phyloP scores from a whole-genome alignment of 805 yeast genomes.

The Metschnikowia koreensis region DNA sequence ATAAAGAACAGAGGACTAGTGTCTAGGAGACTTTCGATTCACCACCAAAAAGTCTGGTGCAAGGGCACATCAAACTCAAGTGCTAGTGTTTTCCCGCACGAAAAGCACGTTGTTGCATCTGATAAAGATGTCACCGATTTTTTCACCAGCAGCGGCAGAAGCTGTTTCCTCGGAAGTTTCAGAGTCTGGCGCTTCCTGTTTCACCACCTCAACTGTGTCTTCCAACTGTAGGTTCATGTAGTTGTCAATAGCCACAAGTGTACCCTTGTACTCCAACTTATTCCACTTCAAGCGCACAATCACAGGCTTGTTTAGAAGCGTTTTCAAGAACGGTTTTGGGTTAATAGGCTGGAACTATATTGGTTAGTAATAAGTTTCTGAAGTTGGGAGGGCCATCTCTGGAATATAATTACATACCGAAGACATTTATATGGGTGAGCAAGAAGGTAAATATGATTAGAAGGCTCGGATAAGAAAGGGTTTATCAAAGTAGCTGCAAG shows the following conservation, averaged over 20 bases:
- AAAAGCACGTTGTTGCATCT: constrained; percentile 90
- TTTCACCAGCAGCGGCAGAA: constrained; percentile 19
- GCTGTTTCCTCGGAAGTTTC: constrained; percentile 26
- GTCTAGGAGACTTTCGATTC: too few relatives aligned
- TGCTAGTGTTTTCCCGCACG: constrained; percentile 46
- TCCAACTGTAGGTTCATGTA: constrained; percentile 87
- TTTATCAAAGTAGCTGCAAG: too few relatives aligned
- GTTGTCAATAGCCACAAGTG: constrained; percentile 74
- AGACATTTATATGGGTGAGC: constrained; percentile 3
- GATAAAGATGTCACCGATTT: constrained; percentile 75
- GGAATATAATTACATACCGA: constrained; percentile 6
- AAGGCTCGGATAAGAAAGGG: neutral
- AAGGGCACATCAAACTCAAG: neutral
- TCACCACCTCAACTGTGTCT: constrained; percentile 50
- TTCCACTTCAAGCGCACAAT: constrained; percentile 87
- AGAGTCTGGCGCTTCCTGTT: neutral
- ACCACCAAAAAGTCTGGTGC: too few relatives aligned
- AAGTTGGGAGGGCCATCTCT: too few relatives aligned
- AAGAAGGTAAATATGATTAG: neutral
- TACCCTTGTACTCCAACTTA: constrained; percentile 82
- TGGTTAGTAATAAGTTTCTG: constrained; percentile 6
- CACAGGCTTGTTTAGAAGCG: constrained; percentile 68
- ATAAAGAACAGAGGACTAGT: too few relatives aligned
- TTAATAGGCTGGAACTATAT: constrained; percentile 59
- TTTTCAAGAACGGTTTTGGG: constrained; percentile 87